Conservation (phyloP, 352 stramenopile genomes). For the Vaucheria bursata region DNA sequence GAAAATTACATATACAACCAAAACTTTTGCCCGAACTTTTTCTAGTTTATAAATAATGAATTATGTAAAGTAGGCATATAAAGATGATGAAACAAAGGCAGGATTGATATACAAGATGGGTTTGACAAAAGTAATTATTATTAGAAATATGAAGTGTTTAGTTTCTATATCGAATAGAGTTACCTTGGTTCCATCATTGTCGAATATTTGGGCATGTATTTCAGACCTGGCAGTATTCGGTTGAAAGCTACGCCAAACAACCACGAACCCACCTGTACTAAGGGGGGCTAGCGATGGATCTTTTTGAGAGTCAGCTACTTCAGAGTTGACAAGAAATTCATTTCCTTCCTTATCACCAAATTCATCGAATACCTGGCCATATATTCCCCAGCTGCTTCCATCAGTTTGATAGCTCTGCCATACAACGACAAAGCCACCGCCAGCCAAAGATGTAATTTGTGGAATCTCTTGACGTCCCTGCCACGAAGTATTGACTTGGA, state of each 20-base stretch:
- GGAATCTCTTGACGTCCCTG: neutral
- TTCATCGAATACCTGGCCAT: slow-evolving; percentile 2
- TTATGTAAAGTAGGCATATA: too few relatives aligned
- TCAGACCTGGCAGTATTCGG: neutral
- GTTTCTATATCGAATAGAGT: too few relatives aligned
- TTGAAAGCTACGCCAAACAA: neutral
- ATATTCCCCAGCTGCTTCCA: neutral
- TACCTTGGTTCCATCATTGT: too few relatives aligned
- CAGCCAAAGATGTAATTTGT: neutral
- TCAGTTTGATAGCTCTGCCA: slow-evolving; percentile 1
- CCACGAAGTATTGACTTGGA: neutral
- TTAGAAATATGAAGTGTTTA: too few relatives aligned
- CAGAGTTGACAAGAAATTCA: neutral
- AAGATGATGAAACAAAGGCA: too few relatives aligned
- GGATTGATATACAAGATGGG: too few relatives aligned
- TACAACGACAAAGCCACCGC: neutral
- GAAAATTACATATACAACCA: too few relatives aligned
- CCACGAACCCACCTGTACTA: neutral
- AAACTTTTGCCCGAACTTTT: too few relatives aligned
- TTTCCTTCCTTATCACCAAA: neutral
- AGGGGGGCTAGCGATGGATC: neutral
- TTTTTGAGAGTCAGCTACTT: neutral
- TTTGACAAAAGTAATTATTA: too few relatives aligned
- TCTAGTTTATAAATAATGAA: too few relatives aligned
- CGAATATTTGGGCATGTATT: neutral